Conservation (phyloP, 305 asterid genomes). For the Solanum hybrid region DNA sequence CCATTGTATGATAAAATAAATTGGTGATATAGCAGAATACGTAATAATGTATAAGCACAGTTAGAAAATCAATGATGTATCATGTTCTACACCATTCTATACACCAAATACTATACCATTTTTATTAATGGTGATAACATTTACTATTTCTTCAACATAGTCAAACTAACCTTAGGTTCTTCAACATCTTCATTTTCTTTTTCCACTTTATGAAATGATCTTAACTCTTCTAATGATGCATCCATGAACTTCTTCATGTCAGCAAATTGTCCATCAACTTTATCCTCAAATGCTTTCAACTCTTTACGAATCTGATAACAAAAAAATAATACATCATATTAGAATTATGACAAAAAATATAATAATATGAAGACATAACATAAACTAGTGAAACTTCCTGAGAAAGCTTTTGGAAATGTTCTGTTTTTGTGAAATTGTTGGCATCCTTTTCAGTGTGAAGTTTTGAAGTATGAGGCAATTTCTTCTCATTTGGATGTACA, state of each 20-base stretch:
- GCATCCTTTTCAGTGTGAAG: not conserved
- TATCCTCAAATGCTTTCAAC: not conserved
- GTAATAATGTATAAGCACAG: too few relatives aligned
- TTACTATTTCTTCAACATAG: too few relatives aligned
- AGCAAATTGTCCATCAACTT: not conserved
- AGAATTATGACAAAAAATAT: not conserved
- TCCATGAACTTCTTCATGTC: not conserved
- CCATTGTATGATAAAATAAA: too few relatives aligned
- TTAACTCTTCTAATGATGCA: not conserved
- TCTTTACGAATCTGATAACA: not conserved
- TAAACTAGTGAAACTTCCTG: not conserved
- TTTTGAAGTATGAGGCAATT: not conserved
- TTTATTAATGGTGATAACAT: not conserved
- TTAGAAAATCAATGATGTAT: too few relatives aligned
- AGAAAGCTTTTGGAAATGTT: not conserved
- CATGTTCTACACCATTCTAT: not conserved
- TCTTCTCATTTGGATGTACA: not conserved
- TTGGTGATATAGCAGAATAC: not conserved
- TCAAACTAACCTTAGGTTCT: not conserved
- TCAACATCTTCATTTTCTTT: not conserved
- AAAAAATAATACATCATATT: not conserved
- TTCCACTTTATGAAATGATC: too few relatives aligned
- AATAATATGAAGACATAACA: not conserved
- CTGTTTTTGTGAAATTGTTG: not conserved
- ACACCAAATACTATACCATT: not conserved